These are phyloP conservation scores for Cladophialophora yegresii DNA, from an alignment of 2,329 filamentous ascomycete species.

Conservation along the genomic window DNA sequence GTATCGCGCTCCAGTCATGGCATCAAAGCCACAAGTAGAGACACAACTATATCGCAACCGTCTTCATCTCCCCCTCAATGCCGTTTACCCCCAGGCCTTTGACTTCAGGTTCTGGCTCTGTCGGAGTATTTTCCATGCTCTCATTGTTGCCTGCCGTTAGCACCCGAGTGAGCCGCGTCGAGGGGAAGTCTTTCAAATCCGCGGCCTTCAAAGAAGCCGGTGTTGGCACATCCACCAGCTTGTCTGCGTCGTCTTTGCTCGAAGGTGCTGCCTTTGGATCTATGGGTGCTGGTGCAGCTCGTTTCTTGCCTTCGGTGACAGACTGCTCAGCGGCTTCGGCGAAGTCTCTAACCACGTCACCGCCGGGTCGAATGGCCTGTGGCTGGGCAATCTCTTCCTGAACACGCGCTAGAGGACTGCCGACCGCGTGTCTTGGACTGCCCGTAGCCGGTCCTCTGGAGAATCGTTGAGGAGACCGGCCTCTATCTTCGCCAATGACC, in stretches of 20 bases:
- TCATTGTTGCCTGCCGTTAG: slow-evolving; percentile 32
- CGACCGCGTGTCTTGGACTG: slow-evolving; percentile 49
- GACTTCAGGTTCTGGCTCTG: slow-evolving; percentile 39
- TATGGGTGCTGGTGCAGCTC: slow-evolving; percentile 42
- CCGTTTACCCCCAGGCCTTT: slow-evolving; percentile 46
- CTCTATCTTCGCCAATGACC: slow-evolving; percentile 47
- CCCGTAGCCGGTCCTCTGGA: slow-evolving; percentile 47
- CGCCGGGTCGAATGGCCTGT: slow-evolving; percentile 39
- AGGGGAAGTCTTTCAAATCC: slow-evolving; percentile 32
- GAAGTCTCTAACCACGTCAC: slow-evolving; percentile 41
- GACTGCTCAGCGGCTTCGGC: slow-evolving; percentile 38
- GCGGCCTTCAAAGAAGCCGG: slow-evolving; percentile 33
- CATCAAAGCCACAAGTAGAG: slow-evolving; percentile 4
- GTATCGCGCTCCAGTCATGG: slow-evolving; percentile 8
- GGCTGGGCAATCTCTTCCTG: slow-evolving; percentile 48
- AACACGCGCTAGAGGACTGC: slow-evolving; percentile 51
- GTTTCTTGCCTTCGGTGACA: slow-evolving; percentile 39
- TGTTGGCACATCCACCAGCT: slow-evolving; percentile 34
- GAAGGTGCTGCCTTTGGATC: slow-evolving; percentile 37
- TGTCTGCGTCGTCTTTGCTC: slow-evolving; percentile 30
- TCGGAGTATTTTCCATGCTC: slow-evolving; percentile 41
- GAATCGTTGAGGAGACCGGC: slow-evolving; percentile 53
- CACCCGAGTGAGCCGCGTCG: slow-evolving; percentile 30
- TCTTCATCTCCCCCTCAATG: slow-evolving; percentile 50
- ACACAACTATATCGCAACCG: slow-evolving; percentile 46